A percentile compares a stretch with the other conserved stretches of the same genome.
Conservation (phyloP, 208 protist species). For the Vickermania spadyakhi region DNA sequence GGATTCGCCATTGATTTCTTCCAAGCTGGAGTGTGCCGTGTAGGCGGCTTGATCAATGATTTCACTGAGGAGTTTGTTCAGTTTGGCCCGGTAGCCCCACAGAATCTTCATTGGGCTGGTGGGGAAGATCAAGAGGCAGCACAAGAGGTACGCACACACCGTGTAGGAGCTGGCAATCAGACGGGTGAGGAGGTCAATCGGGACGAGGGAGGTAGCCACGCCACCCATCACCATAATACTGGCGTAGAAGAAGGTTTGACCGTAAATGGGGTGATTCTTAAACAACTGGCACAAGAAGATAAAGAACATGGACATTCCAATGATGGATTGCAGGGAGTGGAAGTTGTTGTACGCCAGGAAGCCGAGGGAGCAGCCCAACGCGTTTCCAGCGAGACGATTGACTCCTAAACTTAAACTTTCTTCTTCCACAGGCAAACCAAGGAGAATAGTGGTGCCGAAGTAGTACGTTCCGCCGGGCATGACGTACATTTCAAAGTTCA, state of each 20-base stretch:
- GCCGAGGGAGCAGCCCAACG: conserved; percentile 21
- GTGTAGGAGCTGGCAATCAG: conserved; percentile 27
- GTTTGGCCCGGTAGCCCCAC: conserved; percentile 24
- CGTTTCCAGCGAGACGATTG: conserved; percentile 25
- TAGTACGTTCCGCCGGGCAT: conserved; percentile 22
- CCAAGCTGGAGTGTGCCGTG: conserved; percentile 6
- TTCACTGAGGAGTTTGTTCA: conserved; percentile 22
- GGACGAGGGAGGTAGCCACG: conserved; percentile 17
- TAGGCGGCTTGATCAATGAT: conserved; percentile 21
- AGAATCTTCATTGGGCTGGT: conserved; percentile 48
- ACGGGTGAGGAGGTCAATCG: conserved; percentile 22
- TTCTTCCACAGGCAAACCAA: conserved; percentile 39
- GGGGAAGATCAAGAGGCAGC: conserved; percentile 50
- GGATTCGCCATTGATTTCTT: neutral
- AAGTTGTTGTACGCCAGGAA: conserved; percentile 26
- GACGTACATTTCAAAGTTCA: conserved; percentile 32
- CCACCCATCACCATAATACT: conserved; percentile 21
- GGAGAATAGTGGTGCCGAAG: conserved; percentile 49
- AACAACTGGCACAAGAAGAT: conserved; percentile 17
- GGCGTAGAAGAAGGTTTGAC: conserved; percentile 28
- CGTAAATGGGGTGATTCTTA: conserved; percentile 23
- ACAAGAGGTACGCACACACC: conserved; percentile 33
- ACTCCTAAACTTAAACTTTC: conserved; percentile 30
- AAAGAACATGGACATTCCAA: conserved; percentile 14
- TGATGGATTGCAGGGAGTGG: conserved; percentile 14